Conservation (phyloP, 2,329 filamentous ascomycete genomes). For the Fusarium sororula region DNA sequence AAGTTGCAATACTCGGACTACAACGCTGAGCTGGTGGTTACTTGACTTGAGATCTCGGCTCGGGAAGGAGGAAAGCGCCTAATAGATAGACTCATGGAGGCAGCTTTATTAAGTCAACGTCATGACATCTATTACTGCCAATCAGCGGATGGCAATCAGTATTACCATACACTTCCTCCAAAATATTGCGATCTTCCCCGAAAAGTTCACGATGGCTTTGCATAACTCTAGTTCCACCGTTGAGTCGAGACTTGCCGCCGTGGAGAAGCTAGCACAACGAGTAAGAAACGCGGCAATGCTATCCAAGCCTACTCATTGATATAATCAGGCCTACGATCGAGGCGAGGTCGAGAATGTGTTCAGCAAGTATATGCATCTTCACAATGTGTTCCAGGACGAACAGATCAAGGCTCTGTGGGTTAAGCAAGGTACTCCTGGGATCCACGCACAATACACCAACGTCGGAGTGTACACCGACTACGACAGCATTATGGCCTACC, state of each 20-base stretch:
- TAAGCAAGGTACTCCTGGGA: neutral
- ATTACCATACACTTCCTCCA: fast-evolving
- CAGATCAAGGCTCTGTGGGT: neutral
- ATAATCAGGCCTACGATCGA: fast-evolving
- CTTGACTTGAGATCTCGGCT: neutral
- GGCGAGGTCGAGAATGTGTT: neutral
- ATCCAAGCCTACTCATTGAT: fast-evolving
- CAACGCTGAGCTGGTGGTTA: too few species aligned
- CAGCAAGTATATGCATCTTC: neutral
- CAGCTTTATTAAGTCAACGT: neutral
- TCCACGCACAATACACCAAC: neutral
- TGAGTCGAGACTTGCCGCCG: neutral
- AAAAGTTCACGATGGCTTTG: neutral
- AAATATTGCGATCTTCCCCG: fast-evolving
- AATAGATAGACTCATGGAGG: fast-evolving
- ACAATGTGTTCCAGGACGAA: neutral
- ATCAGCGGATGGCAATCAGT: too few species aligned
- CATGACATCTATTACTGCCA: neutral
- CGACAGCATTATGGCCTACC: neutral
- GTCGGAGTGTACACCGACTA: neutral
- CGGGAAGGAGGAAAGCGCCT: neutral
- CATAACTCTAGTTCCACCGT: fast-evolving
- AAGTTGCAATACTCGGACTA: too few species aligned
- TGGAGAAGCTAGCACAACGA: neutral
- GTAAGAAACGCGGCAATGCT: fast-evolving